These are phyloP conservation scores for Isabelozyma heimii DNA, from an alignment of 805 yeast genomes.

Conservation along the genomic window DNA sequence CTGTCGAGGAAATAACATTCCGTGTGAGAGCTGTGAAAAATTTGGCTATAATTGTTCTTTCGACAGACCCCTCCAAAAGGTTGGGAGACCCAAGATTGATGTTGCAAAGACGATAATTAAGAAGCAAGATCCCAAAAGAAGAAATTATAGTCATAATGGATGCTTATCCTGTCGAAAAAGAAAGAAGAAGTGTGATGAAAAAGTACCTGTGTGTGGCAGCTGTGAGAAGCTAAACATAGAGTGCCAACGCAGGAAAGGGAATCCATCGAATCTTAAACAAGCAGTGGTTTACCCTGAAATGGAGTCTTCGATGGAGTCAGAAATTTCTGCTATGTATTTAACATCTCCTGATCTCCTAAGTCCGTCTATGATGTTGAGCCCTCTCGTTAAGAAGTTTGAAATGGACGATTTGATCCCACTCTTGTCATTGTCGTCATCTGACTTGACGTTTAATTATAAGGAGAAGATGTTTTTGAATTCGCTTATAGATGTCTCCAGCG, in stretches of 20 bases:
- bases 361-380: background rate
- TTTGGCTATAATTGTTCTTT: constrained; percentile 8
- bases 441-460: constrained; percentile 5
- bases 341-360: background rate
- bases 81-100: constrained; percentile 16
- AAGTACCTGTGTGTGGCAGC: constrained; percentile 16
- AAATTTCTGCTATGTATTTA: background rate
- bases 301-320: background rate
- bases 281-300: background rate
- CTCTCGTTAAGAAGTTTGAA: background rate
- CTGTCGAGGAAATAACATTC: constrained; percentile 13
- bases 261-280: background rate
- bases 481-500: constrained; percentile 6
- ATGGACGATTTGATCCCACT: constrained; percentile 2
- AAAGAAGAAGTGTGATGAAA: constrained; percentile 23
- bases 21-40: constrained; percentile 16
- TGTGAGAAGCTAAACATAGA: constrained; percentile 10
- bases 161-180: constrained; percentile 17
- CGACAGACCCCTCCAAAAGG: constrained; percentile 12
- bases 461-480: constrained; percentile 17
- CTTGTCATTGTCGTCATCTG: background rate
- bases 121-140: background rate
- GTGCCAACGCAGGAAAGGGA: constrained; percentile 7
- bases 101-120: background rate
- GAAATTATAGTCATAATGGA: constrained; percentile 14